Base-by-base conservation (phyloP, 257 asterid genomes). In the Verbascum thapsus region DNA sequence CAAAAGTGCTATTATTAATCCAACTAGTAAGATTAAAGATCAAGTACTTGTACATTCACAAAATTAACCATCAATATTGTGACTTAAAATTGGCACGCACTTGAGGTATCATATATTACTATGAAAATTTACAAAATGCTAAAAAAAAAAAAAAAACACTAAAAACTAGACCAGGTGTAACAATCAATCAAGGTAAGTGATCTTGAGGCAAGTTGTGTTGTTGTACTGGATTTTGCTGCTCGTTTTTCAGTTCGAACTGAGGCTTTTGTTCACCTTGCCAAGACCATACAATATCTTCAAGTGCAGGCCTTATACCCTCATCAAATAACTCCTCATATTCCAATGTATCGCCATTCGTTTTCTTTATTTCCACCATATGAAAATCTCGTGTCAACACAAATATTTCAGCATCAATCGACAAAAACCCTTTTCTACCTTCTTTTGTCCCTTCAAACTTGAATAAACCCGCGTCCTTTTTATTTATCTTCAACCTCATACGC, bases 221-320 rank as follows among this genome's bases (percentile, higher is more conserved):
- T 15, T 49, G 47, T 40, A 2, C 75, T 10, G n/a, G 17, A 11
- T 58, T 58, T 55, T 51, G 40, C 69, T 13, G 63, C 47, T 63
- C 59, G 2, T 23, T n/a, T 37, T 41, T 65, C 8, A 12, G 60
- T 56, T 72, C 76, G 15, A 35, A 23, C 17, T 32, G 65, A 6
- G 42, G 51, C 42, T 47, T 72, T n/a, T 32, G 76, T 13, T 80
- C 87, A 7, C 75, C 75, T 64, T 82, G 85, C 89, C 85, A 85
- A 42, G 78, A 76, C 84, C 89, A 85, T 39, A 82, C 85, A 56
- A 82, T 76, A 42, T 85, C 89, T 66, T 76, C 72, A 49, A 85
- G 89, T 15, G 80, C 83, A 2, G 92, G 92, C 66, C 76, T 69
- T 15, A 85, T 58, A 42, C 75, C 75, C 53, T 82, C 82, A 2